Evolutionary conservation across 106 monocot species (phyloP), one percentile per base, ranked within the genome.

Genomic region (Hemerocallis citrina): DNA sequence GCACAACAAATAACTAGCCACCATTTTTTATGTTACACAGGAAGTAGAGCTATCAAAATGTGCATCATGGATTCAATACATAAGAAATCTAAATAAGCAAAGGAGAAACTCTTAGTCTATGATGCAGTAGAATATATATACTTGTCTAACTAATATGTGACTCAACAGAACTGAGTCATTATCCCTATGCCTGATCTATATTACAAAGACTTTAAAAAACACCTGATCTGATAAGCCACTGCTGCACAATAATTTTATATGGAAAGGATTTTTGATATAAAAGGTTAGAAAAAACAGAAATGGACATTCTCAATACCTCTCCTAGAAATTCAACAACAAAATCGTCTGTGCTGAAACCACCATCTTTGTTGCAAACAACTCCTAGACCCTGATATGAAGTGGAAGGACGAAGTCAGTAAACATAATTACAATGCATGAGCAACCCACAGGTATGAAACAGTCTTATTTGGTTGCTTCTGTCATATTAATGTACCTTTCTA

Each of bases 301-400:
- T n/a, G n/a, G 19, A 47, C 52, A 40, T 51, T n/a, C 36, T 70
- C 2, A 3, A 51, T 66, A 92, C 92, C 98, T 99, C 98, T 66
- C 98, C 98, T 55, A 99, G 72, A 41, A 99, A 99, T 64, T 99
- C 98, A 33, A 99, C 92, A 54, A 99, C 88, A 74, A 99, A 99
- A 75, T 99, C 92, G 66, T 92, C 92, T 71, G 67, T 57, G 44
- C 60, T 54, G 51, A 99, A 92, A 55, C 98, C 98, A 62, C 80
- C 85, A 27, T 85, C 77, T 71, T 80, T 92, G 74, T 99, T 99
- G 72, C 98, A 99, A 70, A 99, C 88, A 47, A 99, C 98, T 48
- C 98, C 98, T 57, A 99, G 88, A 1, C 98, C 98, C 98, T 99
- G 57, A 67, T 28, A 44, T 25, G 68, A 45, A 54, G 62, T 11